These are phyloP conservation scores for Mycena vulgaris DNA, from an alignment of 768 basidiomycete genomes.

Conservation along the genomic window DNA sequence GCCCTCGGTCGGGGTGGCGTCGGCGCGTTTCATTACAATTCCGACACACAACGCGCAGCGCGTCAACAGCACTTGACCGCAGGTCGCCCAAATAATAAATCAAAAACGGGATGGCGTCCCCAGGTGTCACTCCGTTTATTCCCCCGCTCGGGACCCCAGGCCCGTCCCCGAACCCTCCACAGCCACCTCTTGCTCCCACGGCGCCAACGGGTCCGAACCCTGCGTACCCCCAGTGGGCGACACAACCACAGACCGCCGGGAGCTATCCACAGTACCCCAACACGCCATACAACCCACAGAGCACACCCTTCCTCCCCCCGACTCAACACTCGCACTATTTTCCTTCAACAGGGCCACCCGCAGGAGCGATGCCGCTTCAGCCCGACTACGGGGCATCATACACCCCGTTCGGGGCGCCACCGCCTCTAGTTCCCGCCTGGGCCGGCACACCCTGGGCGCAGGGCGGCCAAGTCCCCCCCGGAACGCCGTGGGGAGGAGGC, in stretches of 20 bases:
- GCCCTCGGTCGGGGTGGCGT: constrained; percentile 21
- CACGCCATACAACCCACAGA: constrained; percentile 51
- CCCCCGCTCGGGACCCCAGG: constrained; percentile 59
- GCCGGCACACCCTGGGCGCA: background rate
- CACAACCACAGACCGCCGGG: constrained; percentile 50
- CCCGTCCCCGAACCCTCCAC: constrained; percentile 51
- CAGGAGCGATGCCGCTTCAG: constrained; percentile 15
- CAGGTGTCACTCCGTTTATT: constrained; percentile 53
- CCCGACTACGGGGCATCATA: constrained; percentile 24
- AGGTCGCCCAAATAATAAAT: constrained; percentile 26
- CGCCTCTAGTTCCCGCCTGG: background rate
- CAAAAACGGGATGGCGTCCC: constrained; percentile 38
- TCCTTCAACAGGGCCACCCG: constrained; percentile 32
- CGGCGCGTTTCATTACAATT: constrained; percentile 21
- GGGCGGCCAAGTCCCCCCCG: constrained; percentile 1
- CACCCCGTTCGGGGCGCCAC: constrained; percentile 20
- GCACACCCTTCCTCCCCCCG: constrained; percentile 56
- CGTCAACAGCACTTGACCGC: constrained; percentile 28
- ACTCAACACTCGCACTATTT: constrained; percentile 41
- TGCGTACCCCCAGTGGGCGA: constrained; percentile 51
- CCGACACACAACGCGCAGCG: constrained; percentile 22
- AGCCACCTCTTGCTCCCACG: constrained; percentile 53
- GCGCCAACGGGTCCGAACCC: constrained; percentile 43
- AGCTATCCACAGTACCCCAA: constrained; percentile 56
- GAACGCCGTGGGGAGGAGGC: constrained; percentile 30